Conservation (phyloP, 495 filamentous ascomycete species). For the Xanthoparmelia taractica region DNA sequence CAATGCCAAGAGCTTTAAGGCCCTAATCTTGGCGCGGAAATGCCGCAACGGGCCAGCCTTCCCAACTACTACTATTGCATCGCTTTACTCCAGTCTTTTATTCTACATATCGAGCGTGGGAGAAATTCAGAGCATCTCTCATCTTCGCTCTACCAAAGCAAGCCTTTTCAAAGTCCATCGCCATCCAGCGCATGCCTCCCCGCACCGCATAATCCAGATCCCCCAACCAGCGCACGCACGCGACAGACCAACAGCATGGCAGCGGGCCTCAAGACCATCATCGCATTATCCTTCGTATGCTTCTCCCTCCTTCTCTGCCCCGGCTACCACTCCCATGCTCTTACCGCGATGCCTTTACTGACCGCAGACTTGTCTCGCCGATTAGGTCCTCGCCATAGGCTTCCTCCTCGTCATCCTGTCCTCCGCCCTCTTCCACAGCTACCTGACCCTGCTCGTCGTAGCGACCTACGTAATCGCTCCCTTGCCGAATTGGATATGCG, state of each 20-base stretch:
- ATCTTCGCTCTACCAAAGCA: background rate
- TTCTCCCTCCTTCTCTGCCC: background rate
- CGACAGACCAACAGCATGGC: slow-evolving; percentile 54
- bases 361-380: background rate
- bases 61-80: background rate
- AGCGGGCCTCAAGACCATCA: slow-evolving; percentile 95
- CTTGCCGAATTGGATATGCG: slow-evolving; percentile 91
- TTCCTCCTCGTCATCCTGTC: slow-evolving; percentile 99
- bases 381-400: slow-evolving; percentile 85
- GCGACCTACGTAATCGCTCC: slow-evolving; percentile 92
- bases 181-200: slow-evolving; percentile 1
- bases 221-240: slow-evolving; percentile 6
- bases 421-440: slow-evolving; percentile 86
- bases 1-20: background rate
- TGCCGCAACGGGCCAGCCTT: background rate
- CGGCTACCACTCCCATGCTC: background rate
- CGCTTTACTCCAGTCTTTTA: background rate
- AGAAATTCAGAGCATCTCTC: background rate
- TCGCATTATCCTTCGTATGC: slow-evolving; percentile 90
- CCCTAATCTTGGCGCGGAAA: background rate
- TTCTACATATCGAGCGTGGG: too few species aligned
- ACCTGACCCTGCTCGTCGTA: slow-evolving; percentile 88
- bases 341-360: background rate
- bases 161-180: background rate
- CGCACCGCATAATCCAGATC: slow-evolving; percentile 3